Evolutionary conservation across 805 yeast genomes (phyloP).

Genomic region (Kodamaea kaohsiungensis): DNA sequence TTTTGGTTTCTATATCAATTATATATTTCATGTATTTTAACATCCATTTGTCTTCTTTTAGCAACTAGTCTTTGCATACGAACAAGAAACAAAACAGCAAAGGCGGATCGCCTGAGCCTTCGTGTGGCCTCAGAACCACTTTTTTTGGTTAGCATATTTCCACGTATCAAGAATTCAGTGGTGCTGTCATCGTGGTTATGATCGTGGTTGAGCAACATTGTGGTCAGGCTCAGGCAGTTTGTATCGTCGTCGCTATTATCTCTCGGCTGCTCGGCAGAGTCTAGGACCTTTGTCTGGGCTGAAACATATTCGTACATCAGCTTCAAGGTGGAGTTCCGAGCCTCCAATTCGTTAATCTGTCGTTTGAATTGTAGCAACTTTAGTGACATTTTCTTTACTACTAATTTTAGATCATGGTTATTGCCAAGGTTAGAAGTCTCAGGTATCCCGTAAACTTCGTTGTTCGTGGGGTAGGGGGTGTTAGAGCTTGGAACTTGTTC

Average conservation of each 20-base stretch:
- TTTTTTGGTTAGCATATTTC: background rate
- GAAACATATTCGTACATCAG: slow-evolving; percentile 7
- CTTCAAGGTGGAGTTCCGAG: slow-evolving; percentile 9
- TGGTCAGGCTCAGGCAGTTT: background rate
- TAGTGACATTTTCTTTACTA: slow-evolving; percentile 8
- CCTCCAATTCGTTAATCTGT: slow-evolving; percentile 8
- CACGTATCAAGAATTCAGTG: slow-evolving; percentile 5
- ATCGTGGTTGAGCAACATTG: background rate
- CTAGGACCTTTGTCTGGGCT: background rate
- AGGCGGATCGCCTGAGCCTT: background rate
- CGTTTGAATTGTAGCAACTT: slow-evolving; percentile 10
- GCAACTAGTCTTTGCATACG: background rate
- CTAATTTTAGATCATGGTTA: slow-evolving; percentile 3
- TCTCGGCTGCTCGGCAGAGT: background rate
- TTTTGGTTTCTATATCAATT: background rate
- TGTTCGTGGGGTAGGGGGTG: background rate
- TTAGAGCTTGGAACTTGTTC: background rate
- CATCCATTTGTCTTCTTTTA: background rate
- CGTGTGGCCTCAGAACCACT: background rate
- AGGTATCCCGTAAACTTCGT: background rate
- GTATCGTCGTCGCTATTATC: background rate
- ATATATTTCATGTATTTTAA: background rate
- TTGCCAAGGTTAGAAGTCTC: background rate
- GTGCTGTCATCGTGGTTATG: slow-evolving; percentile 4
- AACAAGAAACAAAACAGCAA: background rate